Base-by-base conservation (phyloP, 1,139 yeast species). In the Geotrichum bryndzae region DNA sequence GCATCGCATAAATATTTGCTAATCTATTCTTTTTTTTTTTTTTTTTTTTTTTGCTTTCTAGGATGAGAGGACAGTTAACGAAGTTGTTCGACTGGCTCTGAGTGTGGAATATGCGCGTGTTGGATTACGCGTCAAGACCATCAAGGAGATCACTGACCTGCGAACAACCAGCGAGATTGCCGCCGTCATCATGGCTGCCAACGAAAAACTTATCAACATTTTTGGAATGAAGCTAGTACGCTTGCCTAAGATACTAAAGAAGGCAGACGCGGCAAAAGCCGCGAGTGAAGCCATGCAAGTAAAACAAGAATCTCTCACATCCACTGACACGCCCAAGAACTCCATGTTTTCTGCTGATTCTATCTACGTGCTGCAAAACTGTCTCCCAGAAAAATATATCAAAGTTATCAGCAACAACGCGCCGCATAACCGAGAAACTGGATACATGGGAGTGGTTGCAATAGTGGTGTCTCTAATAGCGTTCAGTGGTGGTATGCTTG, bases 1-100 rank as follows among this genome's bases (percentile, higher is more conserved):
- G 3, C 13, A 15, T 41, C 48, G n/a, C 3, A 41, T 29, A 8
- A 29, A 29, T 29, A 8, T 29, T 8, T 1, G 10, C 6, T 41
- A n/a, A 15, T n/a, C n/a, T 41, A 41, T 41, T 41, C 27, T 25
- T 7, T 3, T 15, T 7, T 15, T 38, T 33, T 7, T 3, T 15
- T 7, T 15, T 38, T 33, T 11, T 35, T 35, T 10, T 35, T 35
- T 35, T 35, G 10, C 15, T 35, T 7, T 35, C 3, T 15, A 54
- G 23, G 27, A 29, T 3, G 29, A 22, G 15, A 27, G 54, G 23
- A 25, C 15, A 18, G 51, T 51, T 18, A 57, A 54, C 23, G 61
- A 61, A 38, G 51, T 61, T 8, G 61, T 61, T 7, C 57, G 63
- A 6, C n/a, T 61, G 41, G 63, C 63, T 3, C 50, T 61, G 50